phyloP scores from a whole-genome alignment of 1,284 basidiomycete species.

The Phaffia rhodozyma region DNA sequence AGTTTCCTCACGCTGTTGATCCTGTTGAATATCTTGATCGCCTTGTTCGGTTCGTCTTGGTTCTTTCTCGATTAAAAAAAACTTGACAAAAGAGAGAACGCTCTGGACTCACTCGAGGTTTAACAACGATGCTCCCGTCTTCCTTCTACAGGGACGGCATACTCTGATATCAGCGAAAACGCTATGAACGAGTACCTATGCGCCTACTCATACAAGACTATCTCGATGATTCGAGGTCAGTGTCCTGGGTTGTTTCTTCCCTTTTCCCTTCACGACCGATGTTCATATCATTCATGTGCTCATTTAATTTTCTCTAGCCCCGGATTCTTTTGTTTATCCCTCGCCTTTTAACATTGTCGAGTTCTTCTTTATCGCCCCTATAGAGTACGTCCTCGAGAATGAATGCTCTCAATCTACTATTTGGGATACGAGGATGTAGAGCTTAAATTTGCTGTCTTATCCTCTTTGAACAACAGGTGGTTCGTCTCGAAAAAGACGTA shows the following conservation, averaged over 20 bases:
- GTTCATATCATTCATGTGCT: not conserved
- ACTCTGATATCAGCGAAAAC: slow-evolving; percentile 53
- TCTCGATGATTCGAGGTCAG: slow-evolving; percentile 50
- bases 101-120: not conserved
- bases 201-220: slow-evolving; percentile 50
- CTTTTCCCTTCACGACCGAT: not conserved
- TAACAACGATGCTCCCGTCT: not conserved
- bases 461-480: slow-evolving; percentile 20
- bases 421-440: not conserved
- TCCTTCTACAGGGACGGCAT: slow-evolving; percentile 40
- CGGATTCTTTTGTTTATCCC: slow-evolving; percentile 43
- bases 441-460: not conserved
- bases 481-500: slow-evolving; percentile 26
- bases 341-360: slow-evolving; percentile 72
- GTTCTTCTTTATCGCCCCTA: slow-evolving; percentile 61
- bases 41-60: slow-evolving; percentile 63
- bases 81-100: too few relatives aligned
- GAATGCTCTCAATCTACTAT: not conserved
- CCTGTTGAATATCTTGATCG: slow-evolving; percentile 87
- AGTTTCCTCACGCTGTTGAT: slow-evolving; percentile 75
- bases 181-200: slow-evolving; percentile 36
- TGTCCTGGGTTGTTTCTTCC: not conserved
- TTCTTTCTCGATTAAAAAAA: not conserved
- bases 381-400: slow-evolving; percentile 50
- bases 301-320: slow-evolving; percentile 48